Evolutionary conservation across 768 basidiomycete genomes (phyloP).

Genomic region (Leccinum pellstonianum): DNA sequence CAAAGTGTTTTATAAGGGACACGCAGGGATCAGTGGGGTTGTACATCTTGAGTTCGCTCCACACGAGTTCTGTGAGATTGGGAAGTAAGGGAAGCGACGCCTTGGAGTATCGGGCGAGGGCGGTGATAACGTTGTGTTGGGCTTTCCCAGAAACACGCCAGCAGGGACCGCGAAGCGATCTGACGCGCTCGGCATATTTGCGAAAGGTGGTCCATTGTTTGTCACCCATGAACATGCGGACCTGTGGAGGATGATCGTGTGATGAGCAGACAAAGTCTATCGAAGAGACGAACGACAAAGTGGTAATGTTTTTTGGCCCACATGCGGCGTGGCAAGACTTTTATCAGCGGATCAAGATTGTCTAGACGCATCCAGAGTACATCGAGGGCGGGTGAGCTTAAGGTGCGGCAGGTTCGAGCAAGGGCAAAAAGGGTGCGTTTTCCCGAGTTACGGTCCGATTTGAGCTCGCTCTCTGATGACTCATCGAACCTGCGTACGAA

Average conservation of each 20-base stretch:
- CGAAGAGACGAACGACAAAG: slow-evolving; percentile 17
- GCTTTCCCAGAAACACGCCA: slow-evolving; percentile 16
- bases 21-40: slow-evolving; percentile 23
- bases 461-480: slow-evolving; percentile 15
- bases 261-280: not conserved
- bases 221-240: slow-evolving; percentile 27
- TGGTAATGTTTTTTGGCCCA: slow-evolving; percentile 24
- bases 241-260: slow-evolving; percentile 4
- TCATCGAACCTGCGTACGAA: slow-evolving; percentile 24
- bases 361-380: slow-evolving; percentile 30
- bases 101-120: slow-evolving; percentile 14
- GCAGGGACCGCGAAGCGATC: slow-evolving; percentile 23
- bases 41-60: slow-evolving; percentile 27
- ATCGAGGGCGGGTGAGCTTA: slow-evolving; percentile 27
- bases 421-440: slow-evolving; percentile 28
- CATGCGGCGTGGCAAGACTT: slow-evolving; percentile 25
- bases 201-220: slow-evolving; percentile 28
- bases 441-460: slow-evolving; percentile 13
- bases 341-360: slow-evolving; percentile 29
- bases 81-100: slow-evolving; percentile 25
- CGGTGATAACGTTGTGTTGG: slow-evolving; percentile 18
- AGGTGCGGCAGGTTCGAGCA: slow-evolving; percentile 26
- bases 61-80: slow-evolving; percentile 24
- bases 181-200: slow-evolving; percentile 27
- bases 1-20: slow-evolving; percentile 27